These are phyloP conservation scores for Cymbopogon flexuosus DNA, from an alignment of 202 grass and related monocot genomes.

Conservation along the genomic window DNA sequence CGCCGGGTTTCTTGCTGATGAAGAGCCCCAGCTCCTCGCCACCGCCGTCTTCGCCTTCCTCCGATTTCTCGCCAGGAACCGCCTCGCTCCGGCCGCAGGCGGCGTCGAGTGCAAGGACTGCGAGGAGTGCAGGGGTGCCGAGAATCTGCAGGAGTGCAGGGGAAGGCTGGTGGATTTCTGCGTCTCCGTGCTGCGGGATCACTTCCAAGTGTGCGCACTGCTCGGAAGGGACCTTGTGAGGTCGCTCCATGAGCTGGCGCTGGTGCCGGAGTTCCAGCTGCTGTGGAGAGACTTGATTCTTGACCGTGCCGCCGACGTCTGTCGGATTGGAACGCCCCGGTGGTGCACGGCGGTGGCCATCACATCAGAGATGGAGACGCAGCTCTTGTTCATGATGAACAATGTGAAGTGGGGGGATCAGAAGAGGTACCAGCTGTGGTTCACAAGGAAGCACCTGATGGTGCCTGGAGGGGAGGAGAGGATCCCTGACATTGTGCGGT, in stretches of 20 bases:
- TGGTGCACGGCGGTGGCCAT: constrained; percentile 49
- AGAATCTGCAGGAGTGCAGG: constrained; percentile 52
- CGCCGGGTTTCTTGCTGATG: constrained; percentile 12
- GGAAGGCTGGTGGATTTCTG: constrained; percentile 54
- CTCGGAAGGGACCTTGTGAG: constrained; percentile 77
- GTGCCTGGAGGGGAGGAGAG: constrained; percentile 60
- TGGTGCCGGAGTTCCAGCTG: constrained; percentile 60
- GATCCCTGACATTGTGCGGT: constrained; percentile 70
- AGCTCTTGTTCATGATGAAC: constrained; percentile 76
- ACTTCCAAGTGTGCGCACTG: constrained; percentile 37
- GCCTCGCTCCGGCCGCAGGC: constrained; percentile 14
- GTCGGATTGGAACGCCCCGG: constrained; percentile 24
- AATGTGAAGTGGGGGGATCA: constrained; percentile 79
- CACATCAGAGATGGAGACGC: constrained; percentile 60
- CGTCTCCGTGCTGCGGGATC: constrained; percentile 42
- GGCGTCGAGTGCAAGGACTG: constrained; percentile 12
- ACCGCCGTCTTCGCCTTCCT: constrained; percentile 50
- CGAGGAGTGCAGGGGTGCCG: constrained; percentile 17
- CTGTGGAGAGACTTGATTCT: constrained; percentile 54
- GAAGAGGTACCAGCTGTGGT: constrained; percentile 83
- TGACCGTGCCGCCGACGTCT: constrained; percentile 20
- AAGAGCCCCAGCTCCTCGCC: constrained; percentile 48
- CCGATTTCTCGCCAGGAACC: constrained; percentile 47
- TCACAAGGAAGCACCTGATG: constrained; percentile 59
- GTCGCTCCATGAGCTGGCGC: constrained; percentile 63